These are phyloP conservation scores for Aspergillus leporis DNA, from an alignment of 495 filamentous ascomycete species.

Conservation along the genomic window DNA sequence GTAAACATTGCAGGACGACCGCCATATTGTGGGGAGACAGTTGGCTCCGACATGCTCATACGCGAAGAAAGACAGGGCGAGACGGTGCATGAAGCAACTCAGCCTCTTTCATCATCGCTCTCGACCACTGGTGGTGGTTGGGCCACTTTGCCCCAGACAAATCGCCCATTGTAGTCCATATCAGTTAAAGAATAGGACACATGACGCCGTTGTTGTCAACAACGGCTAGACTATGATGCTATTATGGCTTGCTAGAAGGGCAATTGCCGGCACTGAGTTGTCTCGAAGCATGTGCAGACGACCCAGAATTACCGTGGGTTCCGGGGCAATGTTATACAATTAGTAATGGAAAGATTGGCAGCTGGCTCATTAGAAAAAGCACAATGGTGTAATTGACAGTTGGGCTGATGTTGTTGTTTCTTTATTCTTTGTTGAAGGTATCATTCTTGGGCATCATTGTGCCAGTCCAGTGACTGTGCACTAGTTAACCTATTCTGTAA, in stretches of 20 bases:
- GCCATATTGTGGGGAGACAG: constrained; percentile 4
- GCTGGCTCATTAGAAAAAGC: neutral
- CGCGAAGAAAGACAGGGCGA: constrained; percentile 1
- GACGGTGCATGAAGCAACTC: constrained; percentile 5
- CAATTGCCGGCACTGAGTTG: neutral
- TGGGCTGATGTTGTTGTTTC: neutral
- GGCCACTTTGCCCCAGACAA: neutral
- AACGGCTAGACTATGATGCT: neutral
- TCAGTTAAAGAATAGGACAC: neutral
- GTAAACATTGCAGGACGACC: neutral
- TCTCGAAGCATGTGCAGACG: neutral
- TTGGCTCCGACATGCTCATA: constrained; percentile 5
- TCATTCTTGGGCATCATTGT: neutral
- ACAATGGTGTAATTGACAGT: neutral
- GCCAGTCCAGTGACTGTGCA: neutral
- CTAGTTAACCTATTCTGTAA: neutral
- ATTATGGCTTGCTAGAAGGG: neutral
- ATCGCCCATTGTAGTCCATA: neutral
- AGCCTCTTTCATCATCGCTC: neutral
- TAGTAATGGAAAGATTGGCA: neutral
- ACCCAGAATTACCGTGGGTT: neutral
- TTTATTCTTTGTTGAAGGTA: too few species aligned
- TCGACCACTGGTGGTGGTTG: constrained; percentile 4
- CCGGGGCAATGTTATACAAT: neutral
- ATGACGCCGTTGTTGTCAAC: neutral